These are phyloP conservation scores for Hermanozyma aechmeae DNA, from an alignment of 805 yeast genomes.

Conservation along the genomic window DNA sequence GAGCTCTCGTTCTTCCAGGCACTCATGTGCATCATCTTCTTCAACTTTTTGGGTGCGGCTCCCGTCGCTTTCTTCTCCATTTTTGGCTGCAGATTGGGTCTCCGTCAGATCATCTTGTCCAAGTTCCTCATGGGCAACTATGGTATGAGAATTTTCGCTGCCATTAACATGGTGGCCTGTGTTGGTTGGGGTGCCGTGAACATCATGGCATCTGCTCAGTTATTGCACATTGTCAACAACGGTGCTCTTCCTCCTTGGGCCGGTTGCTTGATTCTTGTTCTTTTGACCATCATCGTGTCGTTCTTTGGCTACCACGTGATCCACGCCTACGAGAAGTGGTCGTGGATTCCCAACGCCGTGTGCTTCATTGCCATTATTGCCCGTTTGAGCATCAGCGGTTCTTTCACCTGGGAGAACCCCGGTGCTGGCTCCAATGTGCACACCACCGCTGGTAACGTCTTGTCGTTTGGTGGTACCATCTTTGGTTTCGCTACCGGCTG, in stretches of 20 bases:
- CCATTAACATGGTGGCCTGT: slow-evolving; percentile 75
- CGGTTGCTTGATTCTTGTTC: slow-evolving; percentile 66
- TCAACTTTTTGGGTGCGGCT: slow-evolving; percentile 59
- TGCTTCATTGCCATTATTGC: slow-evolving; percentile 74
- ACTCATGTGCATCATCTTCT: slow-evolving; percentile 58
- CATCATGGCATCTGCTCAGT: slow-evolving; percentile 81
- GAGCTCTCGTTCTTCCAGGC: slow-evolving; percentile 69
- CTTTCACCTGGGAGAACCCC: slow-evolving; percentile 37
- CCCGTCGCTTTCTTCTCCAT: slow-evolving; percentile 79
- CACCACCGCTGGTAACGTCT: slow-evolving; percentile 64
- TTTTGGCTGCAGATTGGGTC: slow-evolving; percentile 77
- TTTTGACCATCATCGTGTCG: slow-evolving; percentile 62
- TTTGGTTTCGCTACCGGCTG: slow-evolving; percentile 92
- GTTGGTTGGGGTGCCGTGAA: slow-evolving; percentile 95
- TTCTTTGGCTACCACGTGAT: slow-evolving; percentile 80
- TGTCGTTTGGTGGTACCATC: slow-evolving; percentile 74
- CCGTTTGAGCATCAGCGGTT: slow-evolving; percentile 58
- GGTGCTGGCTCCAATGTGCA: slow-evolving; percentile 24
- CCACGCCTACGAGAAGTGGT: slow-evolving; percentile 73
- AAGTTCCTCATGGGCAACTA: slow-evolving; percentile 69
- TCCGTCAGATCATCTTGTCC: slow-evolving; percentile 81
- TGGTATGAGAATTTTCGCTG: slow-evolving; percentile 68
- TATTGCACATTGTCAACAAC: slow-evolving; percentile 66
- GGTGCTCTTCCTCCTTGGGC: slow-evolving; percentile 79
- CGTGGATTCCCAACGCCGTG: slow-evolving; percentile 78